Base-by-base conservation (phyloP, 2,329 filamentous ascomycete genomes). In the Chaetomiaceae sp. region DNA sequence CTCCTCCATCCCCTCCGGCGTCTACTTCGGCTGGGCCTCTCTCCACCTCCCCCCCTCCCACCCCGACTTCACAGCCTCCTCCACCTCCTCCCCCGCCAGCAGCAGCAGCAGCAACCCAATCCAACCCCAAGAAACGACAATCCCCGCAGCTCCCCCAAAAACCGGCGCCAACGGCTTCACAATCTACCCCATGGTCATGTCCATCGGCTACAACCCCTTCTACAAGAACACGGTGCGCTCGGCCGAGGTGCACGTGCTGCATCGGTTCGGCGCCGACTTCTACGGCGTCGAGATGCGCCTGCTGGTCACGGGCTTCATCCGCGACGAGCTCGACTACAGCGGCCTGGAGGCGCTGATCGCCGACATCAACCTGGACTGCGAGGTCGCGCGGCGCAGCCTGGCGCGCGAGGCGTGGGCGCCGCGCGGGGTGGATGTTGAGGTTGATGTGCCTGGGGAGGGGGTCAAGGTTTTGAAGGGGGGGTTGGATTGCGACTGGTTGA, bases 141-240 rank as follows among this genome's bases (percentile, higher is more conserved):
- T n/a, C n/a, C n/a, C n/a, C n/a, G n/a, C n/a, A n/a, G n/a, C n/a
- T n/a, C n/a, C n/a, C n/a, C n/a, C n/a, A n/a, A n/a, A n/a, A n/a
- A n/a, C n/a, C n/a, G 39, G 44, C 6, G 23, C 5, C 7, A 51
- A 51, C 42, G 48, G 45, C 9, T 51, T 46, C 44, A 10, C n/a
- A 1, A 39, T 93, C 50, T 89, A 85, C 68, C 89, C 89, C 1
- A 93, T 95, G 79, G 90, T 95, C 58, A 87, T 96, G 85, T 89
- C 83, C 55, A 92, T 96, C 59, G 93, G 93, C 39, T 97, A 91
- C 79, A 99, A 97, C 70, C 93, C 93, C 0, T 97, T 91, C 72
- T 99, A 96, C 78, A 90, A 91, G 67, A 97, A 99, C 76, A 84
- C 79, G 4, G 82, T 88, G 41, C 84, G 89, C 55, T 89, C 82